Evolutionary conservation across 140 eudicot species (phyloP).

Genomic region (Stevia rebaudiana): DNA sequence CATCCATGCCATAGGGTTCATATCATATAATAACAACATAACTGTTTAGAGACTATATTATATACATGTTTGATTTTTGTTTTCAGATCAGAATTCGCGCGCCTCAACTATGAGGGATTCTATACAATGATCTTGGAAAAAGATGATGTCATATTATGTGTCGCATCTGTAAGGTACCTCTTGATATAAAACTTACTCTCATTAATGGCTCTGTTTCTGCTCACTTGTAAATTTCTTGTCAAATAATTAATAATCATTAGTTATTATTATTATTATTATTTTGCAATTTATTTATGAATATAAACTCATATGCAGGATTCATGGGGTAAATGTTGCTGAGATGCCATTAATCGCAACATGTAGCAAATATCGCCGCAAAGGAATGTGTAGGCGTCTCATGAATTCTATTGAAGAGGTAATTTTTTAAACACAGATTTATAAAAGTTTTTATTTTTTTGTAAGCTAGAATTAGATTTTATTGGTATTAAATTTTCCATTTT

Average conservation of each 20-base stretch:
- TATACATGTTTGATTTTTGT: constrained; percentile 16
- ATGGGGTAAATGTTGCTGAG: constrained; percentile 83
- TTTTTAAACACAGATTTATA: neutral
- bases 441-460: too few relatives aligned
- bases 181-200: constrained; percentile 1
- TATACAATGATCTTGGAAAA: constrained; percentile 83
- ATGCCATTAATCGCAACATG: constrained; percentile 96
- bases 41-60: constrained; percentile 2
- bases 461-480: neutral
- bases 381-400: constrained; percentile 91
- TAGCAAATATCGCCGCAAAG: constrained; percentile 80
- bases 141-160: constrained; percentile 65
- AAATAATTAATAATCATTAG: neutral
- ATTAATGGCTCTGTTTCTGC: neutral
- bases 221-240: neutral
- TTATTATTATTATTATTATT: too few relatives aligned
- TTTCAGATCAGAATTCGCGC: constrained; percentile 82
- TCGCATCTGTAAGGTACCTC: constrained; percentile 83
- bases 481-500: neutral
- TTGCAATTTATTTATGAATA: too few relatives aligned
- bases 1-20: neutral
- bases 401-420: constrained; percentile 76
- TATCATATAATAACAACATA: neutral
- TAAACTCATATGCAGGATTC: constrained; percentile 52
- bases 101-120: constrained; percentile 78